Evolutionary conservation across 176 grass and related monocot genomes (phyloP).

Genomic region (Rhynchospora tenuis): DNA sequence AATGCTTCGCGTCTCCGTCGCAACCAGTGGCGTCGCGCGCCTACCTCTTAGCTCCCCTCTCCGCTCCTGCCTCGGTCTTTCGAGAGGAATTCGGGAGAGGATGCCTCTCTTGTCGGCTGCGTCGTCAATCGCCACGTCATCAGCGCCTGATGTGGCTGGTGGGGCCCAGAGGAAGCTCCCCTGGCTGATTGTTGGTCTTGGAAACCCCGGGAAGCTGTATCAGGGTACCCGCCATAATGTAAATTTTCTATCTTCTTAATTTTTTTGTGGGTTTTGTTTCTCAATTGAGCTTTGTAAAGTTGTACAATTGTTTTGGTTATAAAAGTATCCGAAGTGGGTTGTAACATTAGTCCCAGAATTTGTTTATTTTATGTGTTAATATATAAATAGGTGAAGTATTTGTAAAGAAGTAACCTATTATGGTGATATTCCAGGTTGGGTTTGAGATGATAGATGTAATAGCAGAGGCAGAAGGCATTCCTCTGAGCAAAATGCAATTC

Average conservation of each 20-base stretch:
- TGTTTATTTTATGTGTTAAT: not conserved
- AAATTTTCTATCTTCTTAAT: slow-evolving; percentile 1
- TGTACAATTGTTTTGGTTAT: not conserved
- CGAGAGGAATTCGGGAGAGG: not conserved
- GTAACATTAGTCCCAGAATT: too few species aligned
- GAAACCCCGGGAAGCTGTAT: slow-evolving; percentile 89
- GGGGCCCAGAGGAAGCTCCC: slow-evolving; percentile 40
- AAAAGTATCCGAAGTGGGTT: too few species aligned
- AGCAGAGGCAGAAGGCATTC: slow-evolving; percentile 76
- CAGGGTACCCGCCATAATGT: slow-evolving; percentile 90
- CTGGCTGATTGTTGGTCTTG: slow-evolving; percentile 85
- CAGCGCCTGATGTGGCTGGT: slow-evolving; percentile 27
- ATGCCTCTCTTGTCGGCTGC: slow-evolving; percentile 20
- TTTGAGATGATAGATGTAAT: slow-evolving; percentile 89
- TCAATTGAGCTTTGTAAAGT: not conserved
- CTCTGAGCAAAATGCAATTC: slow-evolving; percentile 60
- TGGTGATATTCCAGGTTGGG: slow-evolving; percentile 41
- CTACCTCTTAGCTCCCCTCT: not conserved
- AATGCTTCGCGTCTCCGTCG: slow-evolving; percentile 14
- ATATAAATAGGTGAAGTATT: not conserved
- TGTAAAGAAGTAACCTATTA: slow-evolving; percentile 1
- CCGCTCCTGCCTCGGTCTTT: not conserved
- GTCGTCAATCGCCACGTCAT: slow-evolving; percentile 28
- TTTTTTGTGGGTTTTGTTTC: not conserved
- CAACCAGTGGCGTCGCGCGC: not conserved